These are phyloP conservation scores for Boletus pseudo-olivaceus DNA, from an alignment of 768 basidiomycete genomes.

Conservation along the genomic window DNA sequence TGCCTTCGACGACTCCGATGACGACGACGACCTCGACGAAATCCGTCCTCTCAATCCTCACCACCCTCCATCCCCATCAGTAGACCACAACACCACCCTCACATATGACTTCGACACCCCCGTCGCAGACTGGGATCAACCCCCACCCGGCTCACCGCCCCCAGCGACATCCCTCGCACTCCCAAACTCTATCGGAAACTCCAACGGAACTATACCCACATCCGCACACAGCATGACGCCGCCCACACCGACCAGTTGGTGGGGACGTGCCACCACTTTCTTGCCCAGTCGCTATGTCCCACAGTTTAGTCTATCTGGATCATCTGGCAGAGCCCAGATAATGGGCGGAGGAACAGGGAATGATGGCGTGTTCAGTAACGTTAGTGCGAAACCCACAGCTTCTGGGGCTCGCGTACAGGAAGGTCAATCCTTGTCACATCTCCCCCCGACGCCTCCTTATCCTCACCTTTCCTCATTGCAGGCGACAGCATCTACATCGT, in stretches of 20 bases:
- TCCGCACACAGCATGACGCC: constrained; percentile 33
- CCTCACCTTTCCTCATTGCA: constrained; percentile 24
- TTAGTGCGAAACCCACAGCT: constrained; percentile 78
- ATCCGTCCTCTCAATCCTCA: constrained; percentile 50
- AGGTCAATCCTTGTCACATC: constrained; percentile 32
- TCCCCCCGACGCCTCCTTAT: not conserved
- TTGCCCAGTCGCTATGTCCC: constrained; percentile 51
- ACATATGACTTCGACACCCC: constrained; percentile 78
- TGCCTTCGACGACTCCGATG: constrained; percentile 79
- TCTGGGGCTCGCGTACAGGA: constrained; percentile 55
- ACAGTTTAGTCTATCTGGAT: constrained; percentile 40
- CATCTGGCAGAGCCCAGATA: constrained; percentile 29
- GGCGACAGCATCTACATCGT: constrained; percentile 72
- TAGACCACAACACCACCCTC: constrained; percentile 28
- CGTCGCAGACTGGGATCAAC: constrained; percentile 63
- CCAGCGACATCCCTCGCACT: constrained; percentile 57
- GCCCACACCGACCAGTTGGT: constrained; percentile 38
- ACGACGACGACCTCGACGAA: constrained; percentile 48
- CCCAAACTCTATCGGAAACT: constrained; percentile 71
- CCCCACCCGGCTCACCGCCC: constrained; percentile 83
- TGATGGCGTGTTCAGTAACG: constrained; percentile 93
- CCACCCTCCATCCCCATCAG: constrained; percentile 25
- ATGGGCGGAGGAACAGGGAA: constrained; percentile 70
- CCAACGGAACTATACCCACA: constrained; percentile 64
- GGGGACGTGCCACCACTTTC: constrained; percentile 54